A percentile compares a stretch with the other conserved stretches of the same genome.
Evolutionary conservation across 495 filamentous ascomycete species (phyloP).

Genomic region (Xylaria palmicola): DNA sequence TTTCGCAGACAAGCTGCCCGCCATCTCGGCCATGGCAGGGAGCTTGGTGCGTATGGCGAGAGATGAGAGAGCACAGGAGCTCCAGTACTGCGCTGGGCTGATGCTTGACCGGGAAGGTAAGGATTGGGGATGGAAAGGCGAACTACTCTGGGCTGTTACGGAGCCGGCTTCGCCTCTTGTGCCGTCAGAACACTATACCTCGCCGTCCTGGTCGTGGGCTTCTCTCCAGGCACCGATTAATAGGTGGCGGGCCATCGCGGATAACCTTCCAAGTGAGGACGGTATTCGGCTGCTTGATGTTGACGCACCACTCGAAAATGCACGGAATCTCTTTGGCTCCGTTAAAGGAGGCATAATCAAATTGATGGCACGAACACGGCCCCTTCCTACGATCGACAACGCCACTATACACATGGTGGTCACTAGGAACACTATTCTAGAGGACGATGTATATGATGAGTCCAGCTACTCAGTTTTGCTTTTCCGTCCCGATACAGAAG

Average conservation of each 20-base stretch:
- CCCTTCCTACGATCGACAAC: not conserved
- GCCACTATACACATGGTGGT: not conserved
- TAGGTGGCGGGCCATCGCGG: not conserved
- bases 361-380: not conserved
- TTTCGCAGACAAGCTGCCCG: conserved; percentile 20
- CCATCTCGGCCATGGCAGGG: conserved; percentile 21
- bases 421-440: not conserved
- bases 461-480: not conserved
- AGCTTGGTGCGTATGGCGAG: conserved; percentile 13
- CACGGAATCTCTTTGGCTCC: conserved; percentile 13
- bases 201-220: conserved; percentile 10
- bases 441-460: not conserved
- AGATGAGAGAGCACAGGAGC: conserved; percentile 12
- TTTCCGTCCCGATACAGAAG: not conserved
- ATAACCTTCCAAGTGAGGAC: not conserved
- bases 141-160: conserved; percentile 17
- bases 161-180: not conserved
- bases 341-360: conserved; percentile 16
- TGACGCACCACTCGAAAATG: conserved; percentile 5
- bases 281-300: not conserved
- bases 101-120: conserved; percentile 12
- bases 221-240: not conserved
- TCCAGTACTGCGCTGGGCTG: conserved; percentile 21
- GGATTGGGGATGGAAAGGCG: conserved; percentile 12
- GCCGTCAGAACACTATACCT: not conserved